Percentiles rank a stretch among this genome's conserved stretches.
Conservation (phyloP, 1,284 basidiomycete species). For the Mycosarcoma maydis region DNA sequence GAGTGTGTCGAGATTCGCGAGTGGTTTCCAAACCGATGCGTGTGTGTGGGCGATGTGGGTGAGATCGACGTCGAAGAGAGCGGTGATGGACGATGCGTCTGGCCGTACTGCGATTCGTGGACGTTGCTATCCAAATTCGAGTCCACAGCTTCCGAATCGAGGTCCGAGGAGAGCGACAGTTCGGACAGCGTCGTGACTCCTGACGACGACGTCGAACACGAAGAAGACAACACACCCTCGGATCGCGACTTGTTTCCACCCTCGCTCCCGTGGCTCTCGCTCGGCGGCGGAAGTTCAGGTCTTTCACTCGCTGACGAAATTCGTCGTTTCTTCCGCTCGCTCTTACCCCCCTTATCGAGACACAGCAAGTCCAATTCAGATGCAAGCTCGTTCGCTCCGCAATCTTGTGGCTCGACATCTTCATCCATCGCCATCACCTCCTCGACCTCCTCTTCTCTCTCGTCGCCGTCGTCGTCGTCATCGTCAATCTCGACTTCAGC, state of each 20-base stretch:
- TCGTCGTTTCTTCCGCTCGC: conserved; percentile 13
- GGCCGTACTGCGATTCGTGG: neutral
- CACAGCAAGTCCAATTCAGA: conserved; percentile 5
- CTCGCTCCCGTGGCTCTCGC: conserved; percentile 12
- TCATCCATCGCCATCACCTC: conserved; percentile 22
- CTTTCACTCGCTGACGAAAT: conserved; percentile 40
- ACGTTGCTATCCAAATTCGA: neutral
- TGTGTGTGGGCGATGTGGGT: neutral
- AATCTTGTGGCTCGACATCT: neutral
- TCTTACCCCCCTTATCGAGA: conserved; percentile 15
- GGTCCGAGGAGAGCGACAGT: conserved; percentile 22
- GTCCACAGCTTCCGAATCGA: conserved; percentile 3
- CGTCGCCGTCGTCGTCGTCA: conserved; percentile 26
- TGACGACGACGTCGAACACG: conserved; percentile 13
- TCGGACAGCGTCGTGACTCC: conserved; percentile 10
- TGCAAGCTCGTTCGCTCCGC: neutral
- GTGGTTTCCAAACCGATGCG: neutral
- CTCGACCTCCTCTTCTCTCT: conserved; percentile 70
- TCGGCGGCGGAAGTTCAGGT: conserved; percentile 36
- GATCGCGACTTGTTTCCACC: neutral
- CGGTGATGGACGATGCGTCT: neutral
- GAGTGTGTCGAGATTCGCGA: neutral
- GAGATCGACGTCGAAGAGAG: neutral
- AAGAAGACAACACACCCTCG: no score
- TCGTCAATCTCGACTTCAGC: conserved; percentile 55